Conservation (phyloP, 2,329 filamentous ascomycete species). For the Colletotrichum caudatum region DNA sequence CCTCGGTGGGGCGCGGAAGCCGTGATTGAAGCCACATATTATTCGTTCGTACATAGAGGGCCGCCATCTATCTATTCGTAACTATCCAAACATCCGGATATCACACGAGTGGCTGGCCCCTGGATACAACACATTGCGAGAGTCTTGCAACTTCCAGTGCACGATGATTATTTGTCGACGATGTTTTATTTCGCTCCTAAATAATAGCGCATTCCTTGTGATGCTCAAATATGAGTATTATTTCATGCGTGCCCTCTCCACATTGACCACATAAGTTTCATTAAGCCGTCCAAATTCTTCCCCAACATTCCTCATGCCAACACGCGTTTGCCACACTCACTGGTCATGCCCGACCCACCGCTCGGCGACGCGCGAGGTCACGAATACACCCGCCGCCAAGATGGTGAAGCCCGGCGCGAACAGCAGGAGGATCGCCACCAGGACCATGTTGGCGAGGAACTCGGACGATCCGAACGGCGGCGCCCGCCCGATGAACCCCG, state of each 20-base stretch:
- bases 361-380: constrained; percentile 36
- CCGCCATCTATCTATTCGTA: neutral
- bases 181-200: neutral
- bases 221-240: too few species aligned
- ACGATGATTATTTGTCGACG: too few species aligned
- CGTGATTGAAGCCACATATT: neutral
- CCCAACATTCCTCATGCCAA: neutral
- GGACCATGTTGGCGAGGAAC: constrained; percentile 28
- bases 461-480: constrained; percentile 32
- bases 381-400: constrained; percentile 32
- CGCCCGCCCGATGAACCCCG: constrained; percentile 30
- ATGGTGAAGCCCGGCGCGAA: constrained; percentile 38
- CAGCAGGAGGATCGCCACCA: constrained; percentile 32
- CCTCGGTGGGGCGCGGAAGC: neutral
- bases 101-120: neutral
- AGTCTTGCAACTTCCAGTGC: too few species aligned
- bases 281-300: constrained; percentile 11
- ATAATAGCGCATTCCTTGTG: neutral
- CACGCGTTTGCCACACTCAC: neutral
- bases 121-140: too few species aligned
- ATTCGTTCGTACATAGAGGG: neutral
- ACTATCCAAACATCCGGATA: neutral
- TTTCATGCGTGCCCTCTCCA: neutral
- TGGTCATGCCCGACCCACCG: constrained; percentile 28
- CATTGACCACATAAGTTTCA: neutral